Evolutionary conservation across 148 eudicot genomes (phyloP), one percentile per base, ranked within the genome.

Genomic region (Fagopyrum homotropicum): DNA sequence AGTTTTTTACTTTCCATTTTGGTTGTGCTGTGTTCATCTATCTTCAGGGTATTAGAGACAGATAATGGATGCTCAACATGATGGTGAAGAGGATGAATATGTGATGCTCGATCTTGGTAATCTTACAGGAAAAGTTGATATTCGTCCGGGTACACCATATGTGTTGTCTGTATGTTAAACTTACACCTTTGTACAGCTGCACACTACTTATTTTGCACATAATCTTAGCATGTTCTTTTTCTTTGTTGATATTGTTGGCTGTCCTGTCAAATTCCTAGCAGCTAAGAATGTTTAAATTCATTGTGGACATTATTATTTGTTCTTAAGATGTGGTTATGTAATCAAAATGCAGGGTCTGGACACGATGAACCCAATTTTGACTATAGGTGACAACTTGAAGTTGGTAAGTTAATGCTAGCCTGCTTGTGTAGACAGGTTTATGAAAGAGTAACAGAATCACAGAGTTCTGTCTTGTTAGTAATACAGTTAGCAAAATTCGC

Each of bases 71-170:
- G 72, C 17, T 16, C 29, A 70, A 26, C 47, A 56, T 64, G 86
- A 88, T 76, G 26, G 50, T 35, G 88, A 85, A 77, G 86, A 88
- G 52, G 90, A 85, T 59, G 92, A 89, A 72, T 88, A 80, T 77
- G 86, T 93, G 48, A 64, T 93, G 81, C 84, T 90, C 26, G 87
- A 93, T 78, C 83, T 93, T 48, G 85, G 84, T 77, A 76, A 72
- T 35, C 82, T 90, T 80, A 77, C 82, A 75, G 81, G 80, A 45
- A 79, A 82, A 74, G 75, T 88, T 44, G 78, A 84, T 74, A 82
- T 90, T 66, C 85, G 87, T 44, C 89, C 90, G 45, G 86, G 83
- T 79, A 88, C 90, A 44, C 92, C 96, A 26, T 93, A 90, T 72
- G 79, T 77, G 73, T 77, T 90, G 26, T 90, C 98, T 30, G 98